Evolutionary conservation across 2,329 filamentous ascomycete species (phyloP), one percentile per base, ranked within the genome.

Genomic region (Ascochyta rabiei): DNA sequence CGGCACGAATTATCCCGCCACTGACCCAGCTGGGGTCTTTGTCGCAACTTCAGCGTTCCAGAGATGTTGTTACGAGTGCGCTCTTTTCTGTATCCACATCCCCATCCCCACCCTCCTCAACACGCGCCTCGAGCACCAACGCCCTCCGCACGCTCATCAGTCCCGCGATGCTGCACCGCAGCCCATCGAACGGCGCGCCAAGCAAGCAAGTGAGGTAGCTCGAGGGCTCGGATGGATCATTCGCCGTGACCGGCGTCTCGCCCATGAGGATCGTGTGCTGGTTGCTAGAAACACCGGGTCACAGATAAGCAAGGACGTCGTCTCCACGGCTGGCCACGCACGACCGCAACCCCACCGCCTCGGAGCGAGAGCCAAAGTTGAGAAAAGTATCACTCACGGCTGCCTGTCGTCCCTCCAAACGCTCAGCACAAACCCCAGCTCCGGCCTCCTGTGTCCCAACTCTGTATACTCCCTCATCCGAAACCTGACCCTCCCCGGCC

Each of bases 121-220:
- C 21, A 13, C 28, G 21, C 6, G 45, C 51, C 13, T 48, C 39
- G 3, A 48, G 23, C 2, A 48, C 8, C 26, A 54, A 28, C 6
- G 58, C 49, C n/a, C 46, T 43, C 2, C 30, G 15, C 8, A 48
- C 44, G 34, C 62, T 67, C 52, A 65, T 31, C 16, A 40, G 30
- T 1, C 61, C 52, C 13, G 40, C 41, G n/a, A 64, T 41, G 4
- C 47, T 23, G 31, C 64, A 67, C 9, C 59, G 45, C 38, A 67
- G 6, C 2, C 61, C 63, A 50, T 66, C 63, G 0, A 57, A 51
- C 2, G 62, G 64, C 28, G 41, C 18, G 2, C 62, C 61, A 1
- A 30, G 31, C 2, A 66, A 28, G 26, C 64, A 66, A 2, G 59
- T 66, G 0, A 67, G 49, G 34, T 60, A 66, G 18, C 59, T 57